Conservation (phyloP, 2,329 filamentous ascomycete genomes). For the Triangularia verruculosa region DNA sequence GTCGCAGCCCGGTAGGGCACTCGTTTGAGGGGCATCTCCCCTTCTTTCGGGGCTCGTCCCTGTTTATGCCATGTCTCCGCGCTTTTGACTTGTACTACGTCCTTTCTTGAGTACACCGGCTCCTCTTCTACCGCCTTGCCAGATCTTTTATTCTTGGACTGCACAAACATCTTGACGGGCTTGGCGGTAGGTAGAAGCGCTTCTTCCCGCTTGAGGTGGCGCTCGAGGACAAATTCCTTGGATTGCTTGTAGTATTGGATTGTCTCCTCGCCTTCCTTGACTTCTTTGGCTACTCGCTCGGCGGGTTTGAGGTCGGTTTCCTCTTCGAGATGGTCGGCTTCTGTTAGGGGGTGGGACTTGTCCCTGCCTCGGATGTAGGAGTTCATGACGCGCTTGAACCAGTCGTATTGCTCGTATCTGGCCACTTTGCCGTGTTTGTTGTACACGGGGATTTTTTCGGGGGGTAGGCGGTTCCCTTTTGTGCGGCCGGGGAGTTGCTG, state of each 20-base stretch:
- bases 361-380: constrained; percentile 58
- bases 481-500: constrained; percentile 83
- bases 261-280: constrained; percentile 74
- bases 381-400: constrained; percentile 79
- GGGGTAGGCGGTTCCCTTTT: constrained; percentile 74
- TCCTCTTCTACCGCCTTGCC: constrained; percentile 71
- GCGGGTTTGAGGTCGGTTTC: constrained; percentile 70
- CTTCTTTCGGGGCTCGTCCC: constrained; percentile 70
- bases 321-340: constrained; percentile 77
- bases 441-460: constrained; percentile 78
- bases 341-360: constrained; percentile 55
- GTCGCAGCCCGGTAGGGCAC: constrained; percentile 92
- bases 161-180: constrained; percentile 68
- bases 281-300: constrained; percentile 68
- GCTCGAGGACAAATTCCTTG: constrained; percentile 76
- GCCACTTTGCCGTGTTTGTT: constrained; percentile 74
- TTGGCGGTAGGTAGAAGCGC: constrained; percentile 68
- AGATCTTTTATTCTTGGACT: constrained; percentile 56
- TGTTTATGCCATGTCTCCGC: constrained; percentile 98
- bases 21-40: constrained; percentile 74
- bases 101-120: constrained; percentile 73
- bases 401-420: constrained; percentile 75
- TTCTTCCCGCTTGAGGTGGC: constrained; percentile 89
- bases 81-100: constrained; percentile 83
- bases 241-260: constrained; percentile 86